Evolutionary conservation across 768 basidiomycete species (phyloP), one percentile per base, ranked within the genome.

Genomic region (Leccinum boreale): DNA sequence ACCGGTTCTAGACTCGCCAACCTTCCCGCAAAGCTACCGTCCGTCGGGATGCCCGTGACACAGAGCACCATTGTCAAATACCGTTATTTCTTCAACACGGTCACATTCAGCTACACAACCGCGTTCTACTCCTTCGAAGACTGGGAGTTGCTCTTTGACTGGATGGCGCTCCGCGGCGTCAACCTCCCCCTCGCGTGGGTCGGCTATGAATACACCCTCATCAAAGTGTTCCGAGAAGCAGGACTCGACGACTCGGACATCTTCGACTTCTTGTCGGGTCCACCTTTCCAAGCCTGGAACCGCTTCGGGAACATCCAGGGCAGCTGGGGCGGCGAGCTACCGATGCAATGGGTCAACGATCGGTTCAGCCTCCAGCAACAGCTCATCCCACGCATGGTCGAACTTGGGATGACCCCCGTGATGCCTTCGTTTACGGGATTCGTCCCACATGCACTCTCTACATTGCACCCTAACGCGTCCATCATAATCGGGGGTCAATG

Each of bases 271-370:
- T 63, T 76, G 29, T 74, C 77, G 0, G 74, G 75, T 78, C 76
- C 42, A 19, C n/a, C 42, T 5, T 42, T 42, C 42, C 42, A 42
- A 42, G 42, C 42, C 42, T 42, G 42, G 75, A 77, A 77, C 59
- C 69, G 77, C 15, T 78, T 78, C 50, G 77, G 77, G 4, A 78
- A 78, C 52, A 72, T 77, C 31, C 77, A 77, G 58, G 71, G 73
- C 10, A 72, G 73, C 60, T 78, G 76, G 75, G 68, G 67, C 8
- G 72, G 75, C 0, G 60, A 61, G 11, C 65, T 77, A 6, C 74
- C 77, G 1, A 77, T 49, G n/a, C 42, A 42, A 19, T 42, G 42
- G 42, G 42, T 42, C 4, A 42, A 42, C 5, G 42, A 42, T 42
- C 77, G 78, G 56, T 74, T 70, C 33, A 57, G 64, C 2, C 68